phyloP scores from a whole-genome alignment of 2,329 filamentous ascomycete genomes.

The Fusarium nygamai region DNA sequence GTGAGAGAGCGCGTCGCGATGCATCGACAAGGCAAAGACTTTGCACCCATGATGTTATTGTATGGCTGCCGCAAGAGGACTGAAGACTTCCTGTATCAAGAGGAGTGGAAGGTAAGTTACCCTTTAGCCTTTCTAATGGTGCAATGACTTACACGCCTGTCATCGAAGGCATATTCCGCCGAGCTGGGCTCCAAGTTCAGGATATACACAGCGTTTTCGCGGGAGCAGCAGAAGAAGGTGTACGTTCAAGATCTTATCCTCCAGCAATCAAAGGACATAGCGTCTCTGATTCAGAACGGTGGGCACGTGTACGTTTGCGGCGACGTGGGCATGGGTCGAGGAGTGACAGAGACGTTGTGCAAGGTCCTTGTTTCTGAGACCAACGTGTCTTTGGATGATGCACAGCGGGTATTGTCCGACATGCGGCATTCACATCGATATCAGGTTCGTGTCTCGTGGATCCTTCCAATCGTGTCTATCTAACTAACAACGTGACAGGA shows the following conservation, averaged over 20 bases:
- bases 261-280: rapidly evolving
- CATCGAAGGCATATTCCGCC: not conserved
- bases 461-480: rapidly evolving
- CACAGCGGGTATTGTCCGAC: not conserved
- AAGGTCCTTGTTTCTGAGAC: not conserved
- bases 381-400: rapidly evolving
- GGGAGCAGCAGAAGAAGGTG: rapidly evolving
- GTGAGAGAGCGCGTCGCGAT: not conserved
- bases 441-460: not conserved
- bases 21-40: not conserved
- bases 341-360: not conserved
- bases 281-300: not conserved
- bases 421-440: not conserved
- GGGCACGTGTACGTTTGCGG: not conserved
- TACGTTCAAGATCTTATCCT: not conserved
- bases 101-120: not conserved
- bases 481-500: not conserved
- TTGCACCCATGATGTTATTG: not conserved
- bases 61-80: rapidly evolving
- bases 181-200: not conserved
- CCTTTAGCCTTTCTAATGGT: rapidly evolving
- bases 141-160: rapidly evolving
- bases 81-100: not conserved
- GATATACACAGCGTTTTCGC: not conserved
- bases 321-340: not conserved